Conservation (phyloP, 1,139 yeast genomes). For the Ogataea hybrid region DNA sequence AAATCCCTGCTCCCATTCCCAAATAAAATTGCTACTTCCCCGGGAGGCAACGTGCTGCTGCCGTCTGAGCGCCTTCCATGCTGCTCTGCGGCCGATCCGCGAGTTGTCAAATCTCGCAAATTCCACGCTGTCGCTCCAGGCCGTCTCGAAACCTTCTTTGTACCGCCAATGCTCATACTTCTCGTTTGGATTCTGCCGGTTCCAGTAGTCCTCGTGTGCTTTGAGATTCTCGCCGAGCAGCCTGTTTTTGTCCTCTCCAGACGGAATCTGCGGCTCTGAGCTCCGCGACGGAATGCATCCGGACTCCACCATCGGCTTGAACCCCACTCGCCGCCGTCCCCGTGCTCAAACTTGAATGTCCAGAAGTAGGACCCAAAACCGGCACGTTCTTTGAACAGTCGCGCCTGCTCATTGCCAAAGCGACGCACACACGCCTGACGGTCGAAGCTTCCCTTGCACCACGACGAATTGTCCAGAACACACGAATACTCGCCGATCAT, state of each 20-base stretch:
- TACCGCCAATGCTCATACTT: slow-evolving; percentile 79
- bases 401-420: slow-evolving; percentile 46
- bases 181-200: slow-evolving; percentile 51
- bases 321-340: slow-evolving; percentile 98
- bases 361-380: slow-evolving; percentile 79
- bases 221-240: slow-evolving; percentile 39
- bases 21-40: slow-evolving; percentile 56
- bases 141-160: slow-evolving; percentile 71
- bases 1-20: slow-evolving; percentile 93
- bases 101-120: slow-evolving; percentile 74
- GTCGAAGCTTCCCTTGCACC: slow-evolving; percentile 50
- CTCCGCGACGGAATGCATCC: slow-evolving; percentile 52
- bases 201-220: slow-evolving; percentile 70
- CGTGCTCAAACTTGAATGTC: slow-evolving; percentile 85
- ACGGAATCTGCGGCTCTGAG: slow-evolving; percentile 33
- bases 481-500: slow-evolving; percentile 91
- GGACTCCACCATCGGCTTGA: slow-evolving; percentile 68
- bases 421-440: slow-evolving; percentile 44
- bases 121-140: slow-evolving; percentile 66
- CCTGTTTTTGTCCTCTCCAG: slow-evolving; percentile 43
- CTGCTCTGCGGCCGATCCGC: slow-evolving; percentile 65
- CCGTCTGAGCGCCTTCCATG: slow-evolving; percentile 60
- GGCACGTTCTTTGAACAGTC: slow-evolving; percentile 50
- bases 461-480: slow-evolving; percentile 72
- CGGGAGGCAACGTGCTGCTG: slow-evolving; percentile 54